Base-by-base conservation (phyloP, 495 filamentous ascomycete species). In the Annulohypoxylon bovei region DNA sequence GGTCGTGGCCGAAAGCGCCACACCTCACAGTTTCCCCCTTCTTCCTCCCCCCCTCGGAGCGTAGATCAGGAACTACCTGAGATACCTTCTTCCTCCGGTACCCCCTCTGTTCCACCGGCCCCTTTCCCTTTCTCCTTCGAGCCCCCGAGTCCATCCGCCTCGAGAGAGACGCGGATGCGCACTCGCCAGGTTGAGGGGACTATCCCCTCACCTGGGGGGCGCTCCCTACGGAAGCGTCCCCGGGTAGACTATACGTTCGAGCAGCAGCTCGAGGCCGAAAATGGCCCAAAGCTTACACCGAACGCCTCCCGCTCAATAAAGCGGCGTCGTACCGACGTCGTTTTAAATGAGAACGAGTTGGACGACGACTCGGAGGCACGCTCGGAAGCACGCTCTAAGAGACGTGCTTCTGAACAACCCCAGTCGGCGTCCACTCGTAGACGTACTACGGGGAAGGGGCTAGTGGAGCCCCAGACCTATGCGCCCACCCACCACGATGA, bases 171-270 rank as follows among this genome's bases (percentile, higher is more conserved):
- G 6, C 67, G 69, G n/a, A 65, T 76, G 16, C 78, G 77, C 52
- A 78, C 77, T 52, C 75, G 81, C 50, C 77, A 80, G 57, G 56
- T 64, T 11, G 63, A 78, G 3, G 68, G 73, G 20, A 72, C 72
- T n/a, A 67, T 50, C 39, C 67, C 70, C 12, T 76, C 77, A 9
- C 75, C 76, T 27, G 82, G 82, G 33, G 83, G 83, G n/a, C 83
- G 83, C 65, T 82, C 80, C 0, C 76, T 85, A 5, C 73, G 83
- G 65, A 84, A 81, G 69, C 78, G 83, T 20, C 67, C 80, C 18
- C 81, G 80, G 30, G 74, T 84, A 18, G 81, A 85, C 49, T 85
- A 84, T 70, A 80, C 79, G 8, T 78, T 82, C 28, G 80, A 82
- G 53, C 76, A 82, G 50, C 76, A 79, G 23, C 74, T 79, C 25